A percentile compares a stretch with the other conserved stretches of the same genome.
These are phyloP conservation scores for Adansonia madagascariensis DNA, from an alignment of 441 rosid species.

Conservation along the genomic window DNA sequence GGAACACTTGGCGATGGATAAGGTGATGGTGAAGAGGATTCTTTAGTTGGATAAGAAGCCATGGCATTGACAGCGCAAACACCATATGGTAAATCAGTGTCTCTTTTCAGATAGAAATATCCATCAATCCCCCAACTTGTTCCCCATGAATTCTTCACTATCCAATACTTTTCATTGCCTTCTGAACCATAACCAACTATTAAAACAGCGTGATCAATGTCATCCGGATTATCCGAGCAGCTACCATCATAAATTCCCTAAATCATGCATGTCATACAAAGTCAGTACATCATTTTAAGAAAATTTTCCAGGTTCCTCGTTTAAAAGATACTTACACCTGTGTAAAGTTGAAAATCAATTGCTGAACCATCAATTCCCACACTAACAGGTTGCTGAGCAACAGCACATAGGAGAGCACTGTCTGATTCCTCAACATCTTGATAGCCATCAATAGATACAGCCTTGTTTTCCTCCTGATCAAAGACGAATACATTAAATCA, in stretches of 20 bases:
- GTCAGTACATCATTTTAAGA: background rate
- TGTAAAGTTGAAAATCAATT: conserved; percentile 66
- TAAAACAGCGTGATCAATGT: conserved; percentile 75
- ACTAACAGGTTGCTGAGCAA: conserved; percentile 71
- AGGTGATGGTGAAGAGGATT: conserved; percentile 55
- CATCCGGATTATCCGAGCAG: conserved; percentile 62
- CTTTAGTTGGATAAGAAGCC: conserved; percentile 79
- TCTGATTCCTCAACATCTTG: conserved; percentile 60
- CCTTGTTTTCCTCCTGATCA: conserved; percentile 49
- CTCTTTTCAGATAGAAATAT: conserved; percentile 55
- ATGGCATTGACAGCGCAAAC: conserved; percentile 69
- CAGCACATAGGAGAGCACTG: conserved; percentile 63
- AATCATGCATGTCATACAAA: conserved; percentile 12
- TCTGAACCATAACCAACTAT: conserved; percentile 77
- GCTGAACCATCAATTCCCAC: conserved; percentile 75
- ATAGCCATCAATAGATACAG: conserved; percentile 62
- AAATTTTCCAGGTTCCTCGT: background rate
- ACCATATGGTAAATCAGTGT: conserved; percentile 49
- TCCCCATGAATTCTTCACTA: conserved; percentile 88
- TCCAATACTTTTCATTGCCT: conserved; percentile 71
- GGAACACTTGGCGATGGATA: conserved; percentile 53
- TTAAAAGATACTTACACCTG: conserved; percentile 49
- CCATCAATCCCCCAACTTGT: conserved; percentile 71
- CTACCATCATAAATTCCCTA: conserved; percentile 74
- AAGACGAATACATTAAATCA: background rate